Percentiles rank a stretch among this genome's conserved stretches.
Evolutionary conservation across 176 grass and related monocot genomes (phyloP).

Genomic region (Microstegium vimineum): DNA sequence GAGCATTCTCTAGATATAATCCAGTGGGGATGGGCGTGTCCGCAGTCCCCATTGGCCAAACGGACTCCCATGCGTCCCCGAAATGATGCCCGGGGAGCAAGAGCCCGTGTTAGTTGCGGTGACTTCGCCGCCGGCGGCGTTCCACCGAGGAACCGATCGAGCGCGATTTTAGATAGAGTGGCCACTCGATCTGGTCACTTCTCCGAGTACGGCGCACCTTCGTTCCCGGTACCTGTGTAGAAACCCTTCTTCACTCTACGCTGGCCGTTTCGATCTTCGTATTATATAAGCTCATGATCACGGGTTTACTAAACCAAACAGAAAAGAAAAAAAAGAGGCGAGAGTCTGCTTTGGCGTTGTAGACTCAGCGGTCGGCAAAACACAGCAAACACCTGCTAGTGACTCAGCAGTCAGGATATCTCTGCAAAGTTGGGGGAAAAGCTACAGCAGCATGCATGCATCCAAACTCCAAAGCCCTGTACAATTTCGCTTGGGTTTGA

Average conservation of each 20-base stretch:
- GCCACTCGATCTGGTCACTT: not conserved
- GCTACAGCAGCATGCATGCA: conserved; percentile 5
- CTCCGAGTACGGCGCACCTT: not conserved
- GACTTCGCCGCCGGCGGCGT: not conserved
- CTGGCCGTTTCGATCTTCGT: not conserved
- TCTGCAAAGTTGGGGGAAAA: conserved; percentile 7
- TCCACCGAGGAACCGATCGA: conserved; percentile 12
- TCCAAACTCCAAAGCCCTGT: not conserved
- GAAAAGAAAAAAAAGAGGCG: not conserved
- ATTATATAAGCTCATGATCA: not conserved
- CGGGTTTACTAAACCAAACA: not conserved
- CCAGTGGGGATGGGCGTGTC: not conserved
- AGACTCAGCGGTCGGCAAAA: not conserved
- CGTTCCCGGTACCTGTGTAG: not conserved
- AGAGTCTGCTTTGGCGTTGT: not conserved
- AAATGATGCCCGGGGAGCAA: conserved; percentile 37
- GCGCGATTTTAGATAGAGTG: not conserved
- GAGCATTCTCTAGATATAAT: not conserved
- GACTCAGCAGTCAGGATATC: not conserved
- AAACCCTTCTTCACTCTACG: not conserved
- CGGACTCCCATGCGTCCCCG: conserved; percentile 14
- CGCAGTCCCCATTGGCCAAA: conserved; percentile 4
- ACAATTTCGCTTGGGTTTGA: conserved; percentile 4
- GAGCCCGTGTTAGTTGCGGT: conserved; percentile 22
- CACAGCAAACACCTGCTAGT: not conserved